Evolutionary conservation across 805 yeast genomes (phyloP).

Genomic region (Yarrowia sp.): DNA sequence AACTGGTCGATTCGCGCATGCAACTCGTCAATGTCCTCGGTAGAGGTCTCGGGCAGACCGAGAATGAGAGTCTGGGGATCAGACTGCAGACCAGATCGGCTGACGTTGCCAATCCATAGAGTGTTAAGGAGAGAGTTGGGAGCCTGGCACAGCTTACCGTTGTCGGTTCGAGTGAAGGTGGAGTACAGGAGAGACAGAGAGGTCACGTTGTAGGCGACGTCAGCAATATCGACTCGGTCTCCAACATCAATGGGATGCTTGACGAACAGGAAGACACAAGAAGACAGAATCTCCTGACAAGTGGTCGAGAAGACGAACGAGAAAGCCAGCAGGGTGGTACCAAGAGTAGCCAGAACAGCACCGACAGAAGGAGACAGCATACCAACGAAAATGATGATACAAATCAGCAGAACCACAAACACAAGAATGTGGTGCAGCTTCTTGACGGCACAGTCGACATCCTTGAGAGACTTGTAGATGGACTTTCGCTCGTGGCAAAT

Average conservation of each 20-base stretch:
- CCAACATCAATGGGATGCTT: constrained; percentile 46
- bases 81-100: constrained; percentile 39
- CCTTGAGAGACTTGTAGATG: constrained; percentile 41
- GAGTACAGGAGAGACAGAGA: constrained; percentile 42
- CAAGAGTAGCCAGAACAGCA: constrained; percentile 44
- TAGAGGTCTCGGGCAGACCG: constrained; percentile 42
- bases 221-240: constrained; percentile 40
- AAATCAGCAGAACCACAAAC: constrained; percentile 37
- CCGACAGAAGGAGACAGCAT: constrained; percentile 44
- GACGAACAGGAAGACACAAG: constrained; percentile 43
- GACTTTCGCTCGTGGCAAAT: constrained; percentile 40
- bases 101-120: constrained; percentile 41
- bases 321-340: constrained; percentile 42
- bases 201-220: constrained; percentile 35
- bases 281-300: constrained; percentile 42
- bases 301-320: constrained; percentile 43
- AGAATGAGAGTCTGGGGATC: constrained; percentile 33
- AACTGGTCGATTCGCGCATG: constrained; percentile 36
- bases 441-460: constrained; percentile 43
- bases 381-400: constrained; percentile 43
- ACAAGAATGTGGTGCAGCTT: constrained; percentile 42
- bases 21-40: constrained; percentile 39
- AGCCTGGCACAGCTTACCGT: constrained; percentile 39
- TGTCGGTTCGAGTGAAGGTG: constrained; percentile 37
- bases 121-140: constrained; percentile 42